A percentile compares a stretch with the other conserved stretches of the same genome.
These are phyloP conservation scores for Inonotus obliquus DNA, from an alignment of 1,284 basidiomycete species.

Conservation along the genomic window DNA sequence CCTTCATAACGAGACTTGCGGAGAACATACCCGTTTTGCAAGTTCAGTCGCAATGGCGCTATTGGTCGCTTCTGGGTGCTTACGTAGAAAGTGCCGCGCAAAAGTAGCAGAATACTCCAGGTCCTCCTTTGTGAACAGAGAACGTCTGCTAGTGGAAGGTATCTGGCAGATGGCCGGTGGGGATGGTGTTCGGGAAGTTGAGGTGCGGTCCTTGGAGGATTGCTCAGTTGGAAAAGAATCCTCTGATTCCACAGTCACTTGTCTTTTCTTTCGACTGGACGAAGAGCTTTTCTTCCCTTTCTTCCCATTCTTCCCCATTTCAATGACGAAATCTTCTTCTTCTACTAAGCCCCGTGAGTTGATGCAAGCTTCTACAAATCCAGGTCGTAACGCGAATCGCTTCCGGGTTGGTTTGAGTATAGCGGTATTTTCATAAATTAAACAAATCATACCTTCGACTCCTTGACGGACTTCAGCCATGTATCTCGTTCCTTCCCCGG, in stretches of 20 bases:
- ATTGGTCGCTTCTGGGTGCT: slow-evolving; percentile 27
- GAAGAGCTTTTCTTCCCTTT: slow-evolving; percentile 15
- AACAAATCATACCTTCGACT: slow-evolving; percentile 18
- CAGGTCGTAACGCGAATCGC: slow-evolving; percentile 41
- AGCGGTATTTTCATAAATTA: too few relatives aligned
- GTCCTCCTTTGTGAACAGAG: slow-evolving; percentile 44
- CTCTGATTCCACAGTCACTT: slow-evolving; percentile 11
- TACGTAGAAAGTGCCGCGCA: slow-evolving; percentile 28
- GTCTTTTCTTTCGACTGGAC: background rate
- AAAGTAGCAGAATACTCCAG: slow-evolving; percentile 36
- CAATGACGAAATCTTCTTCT: slow-evolving; percentile 33
- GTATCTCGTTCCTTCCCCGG: slow-evolving; percentile 42
- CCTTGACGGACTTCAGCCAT: slow-evolving; percentile 36
- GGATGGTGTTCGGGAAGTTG: slow-evolving; percentile 34
- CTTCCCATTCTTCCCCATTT: slow-evolving; percentile 7
- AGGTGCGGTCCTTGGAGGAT: background rate
- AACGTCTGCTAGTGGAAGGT: slow-evolving; percentile 27
- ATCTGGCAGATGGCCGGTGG: slow-evolving; percentile 36
- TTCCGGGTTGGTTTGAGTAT: slow-evolving; percentile 16
- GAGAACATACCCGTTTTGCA: slow-evolving; percentile 28
- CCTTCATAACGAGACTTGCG: background rate
- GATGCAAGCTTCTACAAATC: slow-evolving; percentile 54
- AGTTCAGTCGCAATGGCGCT: slow-evolving; percentile 25
- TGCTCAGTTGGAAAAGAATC: background rate
- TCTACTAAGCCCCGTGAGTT: slow-evolving; percentile 41